Conservation (phyloP, 208 protist genomes). For the Leptomonas seymouri region DNA sequence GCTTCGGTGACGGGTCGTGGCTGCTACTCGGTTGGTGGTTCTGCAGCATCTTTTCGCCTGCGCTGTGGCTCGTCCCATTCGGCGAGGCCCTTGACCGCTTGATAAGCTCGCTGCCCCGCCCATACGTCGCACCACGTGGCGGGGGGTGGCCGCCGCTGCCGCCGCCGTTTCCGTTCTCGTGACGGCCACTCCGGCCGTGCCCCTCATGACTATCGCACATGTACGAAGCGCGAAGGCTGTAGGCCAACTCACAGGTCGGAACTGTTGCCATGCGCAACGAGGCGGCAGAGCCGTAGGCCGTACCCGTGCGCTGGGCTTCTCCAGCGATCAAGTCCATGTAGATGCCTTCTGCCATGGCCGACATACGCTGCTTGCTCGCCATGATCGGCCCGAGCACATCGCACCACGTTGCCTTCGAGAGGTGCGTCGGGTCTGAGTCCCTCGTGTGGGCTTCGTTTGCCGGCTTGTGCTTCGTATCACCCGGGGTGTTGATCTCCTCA, state of each 20-base stretch:
- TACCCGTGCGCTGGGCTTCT: background rate
- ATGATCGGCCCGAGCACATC: conserved; percentile 39
- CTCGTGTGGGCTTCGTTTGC: background rate
- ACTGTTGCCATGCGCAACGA: conserved; percentile 9
- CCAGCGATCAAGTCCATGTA: conserved; percentile 33
- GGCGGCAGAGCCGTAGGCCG: background rate
- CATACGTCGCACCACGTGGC: background rate
- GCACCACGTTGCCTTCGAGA: conserved; percentile 15
- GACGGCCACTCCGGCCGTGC: background rate
- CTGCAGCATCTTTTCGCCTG: background rate
- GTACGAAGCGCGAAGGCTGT: conserved; percentile 46
- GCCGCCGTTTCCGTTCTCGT: background rate
- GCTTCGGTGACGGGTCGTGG: background rate
- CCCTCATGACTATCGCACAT: conserved; percentile 6
- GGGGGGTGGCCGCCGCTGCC: too few species aligned
- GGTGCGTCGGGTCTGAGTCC: background rate
- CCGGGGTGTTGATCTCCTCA: conserved; percentile 11
- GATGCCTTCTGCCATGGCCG: conserved; percentile 41
- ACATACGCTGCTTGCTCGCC: conserved; percentile 39
- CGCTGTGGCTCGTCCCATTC: background rate
- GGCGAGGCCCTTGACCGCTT: background rate
- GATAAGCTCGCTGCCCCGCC: conserved; percentile 1
- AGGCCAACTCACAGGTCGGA: conserved; percentile 56
- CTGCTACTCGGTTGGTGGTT: background rate
- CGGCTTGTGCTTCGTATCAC: background rate